These are phyloP conservation scores for Protomyces macrosporus DNA, from an alignment of 1,139 yeast genomes.

Conservation along the genomic window DNA sequence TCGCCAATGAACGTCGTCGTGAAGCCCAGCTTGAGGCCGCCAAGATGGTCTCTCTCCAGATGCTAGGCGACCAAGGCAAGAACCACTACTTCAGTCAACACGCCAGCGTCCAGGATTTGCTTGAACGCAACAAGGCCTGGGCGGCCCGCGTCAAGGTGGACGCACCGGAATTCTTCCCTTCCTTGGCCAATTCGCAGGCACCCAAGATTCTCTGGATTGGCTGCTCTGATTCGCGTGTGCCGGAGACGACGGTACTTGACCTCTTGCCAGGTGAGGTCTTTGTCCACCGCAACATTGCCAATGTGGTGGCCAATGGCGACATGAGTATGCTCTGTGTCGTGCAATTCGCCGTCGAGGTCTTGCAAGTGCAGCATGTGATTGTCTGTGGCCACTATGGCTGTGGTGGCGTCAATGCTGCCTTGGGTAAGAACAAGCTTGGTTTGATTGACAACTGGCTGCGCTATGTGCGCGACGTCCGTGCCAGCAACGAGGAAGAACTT, in stretches of 20 bases:
- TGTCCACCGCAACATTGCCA: conserved; percentile 90
- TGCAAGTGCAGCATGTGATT: conserved; percentile 74
- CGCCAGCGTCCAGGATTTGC: conserved; percentile 34
- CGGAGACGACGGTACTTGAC: conserved; percentile 65
- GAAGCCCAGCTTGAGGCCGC: background rate
- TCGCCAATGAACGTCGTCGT: background rate
- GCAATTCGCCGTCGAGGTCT: conserved; percentile 83
- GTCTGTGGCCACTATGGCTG: conserved; percentile 98
- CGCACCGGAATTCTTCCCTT: conserved; percentile 60
- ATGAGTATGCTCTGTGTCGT: conserved; percentile 73
- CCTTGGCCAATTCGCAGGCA: conserved; percentile 76
- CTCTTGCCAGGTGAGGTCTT: conserved; percentile 84
- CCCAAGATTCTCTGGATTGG: conserved; percentile 97
- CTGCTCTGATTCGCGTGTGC: conserved; percentile 88
- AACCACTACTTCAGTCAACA: conserved; percentile 19
- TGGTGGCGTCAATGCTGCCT: conserved; percentile 90
- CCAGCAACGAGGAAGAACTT: conserved; percentile 46
- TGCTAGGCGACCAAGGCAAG: conserved; percentile 6
- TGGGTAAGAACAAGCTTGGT: conserved; percentile 64
- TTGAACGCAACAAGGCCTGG: conserved; percentile 63
- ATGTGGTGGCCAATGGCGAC: conserved; percentile 67
- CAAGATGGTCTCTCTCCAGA: conserved; percentile 14
- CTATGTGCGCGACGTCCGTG: conserved; percentile 66
- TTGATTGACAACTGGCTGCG: conserved; percentile 73
- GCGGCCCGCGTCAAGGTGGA: conserved; percentile 56